phyloP scores from a whole-genome alignment of 2,329 filamentous ascomycete genomes.

The Penicillium sp. region DNA sequence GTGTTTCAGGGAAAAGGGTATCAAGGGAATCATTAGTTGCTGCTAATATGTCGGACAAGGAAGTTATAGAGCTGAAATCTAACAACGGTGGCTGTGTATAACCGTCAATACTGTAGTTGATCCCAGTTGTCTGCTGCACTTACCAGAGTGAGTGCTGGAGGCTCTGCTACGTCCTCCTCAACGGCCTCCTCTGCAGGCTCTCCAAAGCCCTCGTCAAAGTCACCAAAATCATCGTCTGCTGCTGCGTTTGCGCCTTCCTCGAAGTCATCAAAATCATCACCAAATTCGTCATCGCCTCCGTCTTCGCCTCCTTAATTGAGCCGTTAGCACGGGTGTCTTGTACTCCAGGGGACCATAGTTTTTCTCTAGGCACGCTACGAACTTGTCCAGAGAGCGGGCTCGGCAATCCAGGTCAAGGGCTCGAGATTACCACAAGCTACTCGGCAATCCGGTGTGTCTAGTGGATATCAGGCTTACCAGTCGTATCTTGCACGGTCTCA shows the following conservation, averaged over 20 bases:
- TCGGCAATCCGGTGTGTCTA: slow-evolving; percentile 32
- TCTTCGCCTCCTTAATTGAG: slow-evolving; percentile 59
- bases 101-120: neutral
- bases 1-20: slow-evolving; percentile 41
- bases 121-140: slow-evolving; percentile 24
- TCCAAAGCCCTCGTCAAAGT: slow-evolving; percentile 67
- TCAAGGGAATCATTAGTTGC: slow-evolving; percentile 39
- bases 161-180: slow-evolving; percentile 13
- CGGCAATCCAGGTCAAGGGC: slow-evolving; percentile 26
- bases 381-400: slow-evolving; percentile 44
- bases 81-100: slow-evolving; percentile 33
- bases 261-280: slow-evolving; percentile 55
- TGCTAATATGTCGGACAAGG: slow-evolving; percentile 38
- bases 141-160: slow-evolving; percentile 41
- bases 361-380: slow-evolving; percentile 20
- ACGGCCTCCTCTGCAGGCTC: slow-evolving; percentile 31
- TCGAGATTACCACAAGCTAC: slow-evolving; percentile 8
- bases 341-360: slow-evolving; percentile 7
- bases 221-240: slow-evolving; percentile 55
- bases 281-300: slow-evolving; percentile 63
- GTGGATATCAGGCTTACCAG: slow-evolving; percentile 52
- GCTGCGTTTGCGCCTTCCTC: slow-evolving; percentile 49
- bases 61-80: slow-evolving; percentile 54
- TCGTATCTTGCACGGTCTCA: slow-evolving; percentile 42
- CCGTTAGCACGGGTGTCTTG: slow-evolving; percentile 18